phyloP scores from a whole-genome alignment of 2,329 filamentous ascomycete species.

The Ceratocystis smalleyi region DNA sequence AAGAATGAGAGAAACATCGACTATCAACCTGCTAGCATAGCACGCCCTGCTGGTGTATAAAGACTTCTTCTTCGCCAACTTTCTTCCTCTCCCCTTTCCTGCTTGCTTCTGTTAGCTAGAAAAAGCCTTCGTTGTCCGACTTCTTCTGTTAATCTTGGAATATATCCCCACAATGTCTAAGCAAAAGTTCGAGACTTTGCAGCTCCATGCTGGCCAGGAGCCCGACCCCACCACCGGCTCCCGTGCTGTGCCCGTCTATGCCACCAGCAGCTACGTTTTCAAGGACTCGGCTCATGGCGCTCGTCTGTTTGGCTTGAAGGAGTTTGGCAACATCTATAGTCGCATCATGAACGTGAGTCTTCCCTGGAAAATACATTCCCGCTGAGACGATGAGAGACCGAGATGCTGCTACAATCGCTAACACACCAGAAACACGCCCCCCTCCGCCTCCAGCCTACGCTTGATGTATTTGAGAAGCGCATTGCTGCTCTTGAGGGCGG shows the following conservation, averaged over 20 bases:
- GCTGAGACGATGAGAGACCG: background rate
- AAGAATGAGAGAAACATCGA: background rate
- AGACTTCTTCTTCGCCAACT: background rate
- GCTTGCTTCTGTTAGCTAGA: background rate
- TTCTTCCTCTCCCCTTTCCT: background rate
- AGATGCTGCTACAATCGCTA: background rate
- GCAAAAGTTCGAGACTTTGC: conserved; percentile 66
- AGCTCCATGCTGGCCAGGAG: conserved; percentile 70
- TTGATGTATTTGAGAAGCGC: conserved; percentile 91
- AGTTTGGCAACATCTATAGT: conserved; percentile 95
- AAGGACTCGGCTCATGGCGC: conserved; percentile 93
- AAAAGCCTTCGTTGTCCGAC: conserved; percentile 3
- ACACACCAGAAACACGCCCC: background rate
- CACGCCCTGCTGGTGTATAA: background rate
- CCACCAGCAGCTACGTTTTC: conserved; percentile 84
- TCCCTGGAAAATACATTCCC: background rate
- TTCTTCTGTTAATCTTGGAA: conserved; percentile 17
- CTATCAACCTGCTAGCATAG: background rate
- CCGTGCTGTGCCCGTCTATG: conserved; percentile 89
- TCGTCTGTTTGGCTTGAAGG: conserved; percentile 88
- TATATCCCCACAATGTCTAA: conserved; percentile 25
- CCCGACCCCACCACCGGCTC: conserved; percentile 71
- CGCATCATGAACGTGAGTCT: conserved; percentile 70
- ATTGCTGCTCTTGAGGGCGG: conserved; percentile 92
- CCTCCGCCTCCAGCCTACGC: conserved; percentile 50